Percentiles rank a stretch among this genome's conserved stretches.
Conservation (phyloP, 1,284 basidiomycete species). For the Cryptococcus sp. region DNA sequence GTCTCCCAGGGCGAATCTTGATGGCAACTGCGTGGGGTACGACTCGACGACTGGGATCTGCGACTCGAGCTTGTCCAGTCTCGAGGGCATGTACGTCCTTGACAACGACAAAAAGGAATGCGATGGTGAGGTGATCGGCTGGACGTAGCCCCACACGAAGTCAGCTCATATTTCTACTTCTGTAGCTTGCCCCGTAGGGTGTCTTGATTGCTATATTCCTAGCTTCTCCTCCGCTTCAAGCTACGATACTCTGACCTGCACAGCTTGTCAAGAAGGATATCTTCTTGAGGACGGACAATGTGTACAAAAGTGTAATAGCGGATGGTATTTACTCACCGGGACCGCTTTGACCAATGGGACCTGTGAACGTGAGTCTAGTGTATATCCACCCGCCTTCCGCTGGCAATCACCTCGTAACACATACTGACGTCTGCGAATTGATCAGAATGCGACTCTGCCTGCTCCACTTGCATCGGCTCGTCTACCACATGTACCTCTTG, state of each 20-base stretch:
- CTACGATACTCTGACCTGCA: slow-evolving; percentile 38
- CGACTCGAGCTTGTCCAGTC: slow-evolving; percentile 34
- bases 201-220: slow-evolving; percentile 48
- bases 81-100: slow-evolving; percentile 45
- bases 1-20: slow-evolving; percentile 36
- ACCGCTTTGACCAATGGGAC: slow-evolving; percentile 36
- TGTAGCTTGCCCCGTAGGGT: slow-evolving; percentile 53
- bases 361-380: slow-evolving; percentile 46
- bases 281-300: slow-evolving; percentile 47
- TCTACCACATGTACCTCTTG: slow-evolving; percentile 47
- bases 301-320: slow-evolving; percentile 41
- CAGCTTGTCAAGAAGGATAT: slow-evolving; percentile 53
- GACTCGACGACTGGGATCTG: slow-evolving; percentile 49
- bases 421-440: neutral
- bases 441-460: slow-evolving; percentile 51
- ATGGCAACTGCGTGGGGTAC: slow-evolving; percentile 49
- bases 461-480: slow-evolving; percentile 45
- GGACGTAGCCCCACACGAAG: neutral
- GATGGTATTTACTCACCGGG: slow-evolving; percentile 36
- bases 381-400: neutral
- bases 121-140: slow-evolving; percentile 46
- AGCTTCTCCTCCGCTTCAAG: slow-evolving; percentile 38
- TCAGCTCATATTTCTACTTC: neutral
- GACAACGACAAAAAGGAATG: slow-evolving; percentile 49
- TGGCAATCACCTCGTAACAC: slow-evolving; percentile 1